Evolutionary conservation across 2,329 filamentous ascomycete species (phyloP), one percentile per base, ranked within the genome.

Genomic region (Aspergillus sp.): DNA sequence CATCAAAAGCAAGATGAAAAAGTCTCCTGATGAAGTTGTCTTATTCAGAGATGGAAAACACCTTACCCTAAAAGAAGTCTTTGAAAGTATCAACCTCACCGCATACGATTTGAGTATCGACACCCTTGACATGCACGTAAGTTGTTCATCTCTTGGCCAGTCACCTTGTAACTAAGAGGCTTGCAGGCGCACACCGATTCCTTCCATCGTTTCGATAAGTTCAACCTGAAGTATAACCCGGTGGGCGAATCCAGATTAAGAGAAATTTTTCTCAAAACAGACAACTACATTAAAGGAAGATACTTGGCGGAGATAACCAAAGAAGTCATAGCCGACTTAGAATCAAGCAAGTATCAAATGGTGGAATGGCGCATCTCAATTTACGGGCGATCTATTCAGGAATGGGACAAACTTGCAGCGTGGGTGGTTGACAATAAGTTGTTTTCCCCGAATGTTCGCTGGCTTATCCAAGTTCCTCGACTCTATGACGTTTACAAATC

Each of bases 1-100:
- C 78, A 99, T 99, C 81, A 99, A 99, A 79, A 96, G 92, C 78
- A 99, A 99, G 80, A 97, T 99, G 92, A 98, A 97, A 84, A 99
- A 96, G 77, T 95, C 86, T 18, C 92, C 93, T 0, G 91, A 98
- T 70, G 95, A 99, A 78, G 87, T 95, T 32, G 95, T 99, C 6
- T 84, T 99, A 49, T 96, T 88, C 75, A 86, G 95, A 72, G 95
- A 99, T 75, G 94, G 90, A 60, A 96, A 94, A 75, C 87, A 96
- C 75, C 81, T 99, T 67, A 98, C 95, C 0, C 79, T 99, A 60
- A 87, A 87, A 59, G 91, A 99, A 77, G 95, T 99, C 0, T 99
- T 99, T 75, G 89, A 96, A 70, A 96, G 92, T 78, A 96, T 99
- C 80, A 96, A 96, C 64, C 81, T 99, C 68, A 98, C 94, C 5